phyloP scores from a whole-genome alignment of 208 protist species.

The Crithidia mellificae region DNA sequence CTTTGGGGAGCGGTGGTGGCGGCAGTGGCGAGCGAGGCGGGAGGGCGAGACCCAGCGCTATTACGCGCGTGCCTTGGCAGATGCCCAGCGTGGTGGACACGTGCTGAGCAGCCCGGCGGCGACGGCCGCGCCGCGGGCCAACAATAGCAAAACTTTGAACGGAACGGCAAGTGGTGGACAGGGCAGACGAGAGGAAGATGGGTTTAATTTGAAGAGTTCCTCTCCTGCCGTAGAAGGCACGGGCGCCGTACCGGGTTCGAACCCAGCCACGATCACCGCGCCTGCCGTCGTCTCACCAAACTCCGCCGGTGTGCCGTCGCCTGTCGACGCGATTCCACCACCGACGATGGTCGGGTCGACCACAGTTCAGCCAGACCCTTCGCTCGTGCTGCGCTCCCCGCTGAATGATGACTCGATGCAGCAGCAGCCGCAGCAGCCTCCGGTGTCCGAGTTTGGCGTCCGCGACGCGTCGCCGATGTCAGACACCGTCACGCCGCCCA shows the following conservation, averaged over 20 bases:
- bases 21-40: constrained; percentile 26
- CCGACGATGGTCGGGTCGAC: constrained; percentile 3
- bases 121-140: neutral
- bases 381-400: constrained; percentile 5
- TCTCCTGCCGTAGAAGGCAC: too few species aligned
- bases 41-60: constrained; percentile 38
- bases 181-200: too few species aligned
- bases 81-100: constrained; percentile 29
- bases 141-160: neutral
- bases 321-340: neutral
- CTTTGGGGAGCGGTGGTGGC: constrained; percentile 27
- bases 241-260: neutral
- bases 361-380: constrained; percentile 9
- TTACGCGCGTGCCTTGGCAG: constrained; percentile 36
- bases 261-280: neutral
- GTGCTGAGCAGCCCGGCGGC: neutral
- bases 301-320: neutral
- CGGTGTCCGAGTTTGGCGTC: neutral
- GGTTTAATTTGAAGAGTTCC: too few species aligned
- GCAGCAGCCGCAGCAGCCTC: neutral
- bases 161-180: too few species aligned
- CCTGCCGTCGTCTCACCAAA: neutral
- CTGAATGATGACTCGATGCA: neutral
- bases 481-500: neutral
- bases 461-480: neutral